Evolutionary conservation across 805 yeast genomes (phyloP).

Genomic region (Kluyveromyces nonfermentans): DNA sequence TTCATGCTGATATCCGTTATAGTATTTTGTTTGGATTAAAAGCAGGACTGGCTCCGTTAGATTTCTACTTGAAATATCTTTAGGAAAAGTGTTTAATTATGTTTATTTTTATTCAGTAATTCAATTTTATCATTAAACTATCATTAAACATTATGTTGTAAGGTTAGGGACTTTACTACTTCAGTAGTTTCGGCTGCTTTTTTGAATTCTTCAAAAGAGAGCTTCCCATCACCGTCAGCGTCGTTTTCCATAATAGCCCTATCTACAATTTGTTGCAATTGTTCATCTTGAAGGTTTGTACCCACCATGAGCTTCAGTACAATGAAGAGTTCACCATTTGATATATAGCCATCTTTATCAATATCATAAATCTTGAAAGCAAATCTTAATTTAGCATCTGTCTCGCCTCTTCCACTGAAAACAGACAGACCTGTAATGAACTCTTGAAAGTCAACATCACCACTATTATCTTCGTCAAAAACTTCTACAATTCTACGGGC

Average conservation of each 20-base stretch:
- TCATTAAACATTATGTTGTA: constrained; percentile 31
- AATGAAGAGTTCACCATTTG: constrained; percentile 88
- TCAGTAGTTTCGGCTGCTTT: constrained; percentile 48
- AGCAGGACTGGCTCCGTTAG: background rate
- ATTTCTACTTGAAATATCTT: background rate
- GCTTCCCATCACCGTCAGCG: constrained; percentile 72
- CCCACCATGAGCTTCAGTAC: constrained; percentile 98
- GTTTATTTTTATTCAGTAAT: background rate
- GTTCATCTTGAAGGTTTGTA: constrained; percentile 71
- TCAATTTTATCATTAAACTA: constrained; percentile 11
- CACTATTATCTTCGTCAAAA: constrained; percentile 87
- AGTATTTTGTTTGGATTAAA: background rate
- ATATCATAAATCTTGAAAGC: constrained; percentile 93
- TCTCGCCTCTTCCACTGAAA: constrained; percentile 74
- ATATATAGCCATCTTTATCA: constrained; percentile 88
- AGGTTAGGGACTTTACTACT: constrained; percentile 51
- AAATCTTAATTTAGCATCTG: constrained; percentile 74
- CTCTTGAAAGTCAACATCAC: constrained; percentile 92
- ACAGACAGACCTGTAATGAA: constrained; percentile 81
- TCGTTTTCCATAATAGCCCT: constrained; percentile 93
- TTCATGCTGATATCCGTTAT: too few relatives aligned
- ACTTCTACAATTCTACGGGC: constrained; percentile 88
- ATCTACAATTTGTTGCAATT: constrained; percentile 94
- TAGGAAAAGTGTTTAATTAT: background rate
- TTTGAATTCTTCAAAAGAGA: constrained; percentile 81